Conservation (phyloP, 306 rosid species). For the peach (Prunus persica) region Prunus_persica_NCBIv2 NC_034009.1:10421001-10421500, state of each 20-base stretch:
- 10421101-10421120: slow-evolving; percentile 53
- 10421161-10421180: slow-evolving; percentile 57
- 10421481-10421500: slow-evolving; percentile 55
- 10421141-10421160: slow-evolving; percentile 49
- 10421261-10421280: slow-evolving; percentile 31
- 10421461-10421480: slow-evolving; percentile 38
- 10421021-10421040: slow-evolving; percentile 45
- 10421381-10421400: slow-evolving; percentile 61
- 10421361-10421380: slow-evolving; percentile 60
- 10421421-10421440: slow-evolving; percentile 47
- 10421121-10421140: slow-evolving; percentile 55
- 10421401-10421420: slow-evolving; percentile 41
- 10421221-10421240: slow-evolving; percentile 39
- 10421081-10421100: slow-evolving; percentile 53
- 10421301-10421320: slow-evolving; percentile 48
- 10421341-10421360: slow-evolving; percentile 45
- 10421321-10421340: slow-evolving; percentile 13
- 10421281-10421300: slow-evolving; percentile 47
- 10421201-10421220: slow-evolving; percentile 50
- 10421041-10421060: slow-evolving; percentile 49
- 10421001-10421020: slow-evolving; percentile 58
- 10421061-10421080: slow-evolving; percentile 45
- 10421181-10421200: slow-evolving; percentile 39
- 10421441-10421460: slow-evolving; percentile 37
- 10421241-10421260: slow-evolving; percentile 63